These are phyloP conservation scores for Mesotaenium endlicherianum DNA, from an alignment of 139 green algal species.

Conservation along the genomic window DNA sequence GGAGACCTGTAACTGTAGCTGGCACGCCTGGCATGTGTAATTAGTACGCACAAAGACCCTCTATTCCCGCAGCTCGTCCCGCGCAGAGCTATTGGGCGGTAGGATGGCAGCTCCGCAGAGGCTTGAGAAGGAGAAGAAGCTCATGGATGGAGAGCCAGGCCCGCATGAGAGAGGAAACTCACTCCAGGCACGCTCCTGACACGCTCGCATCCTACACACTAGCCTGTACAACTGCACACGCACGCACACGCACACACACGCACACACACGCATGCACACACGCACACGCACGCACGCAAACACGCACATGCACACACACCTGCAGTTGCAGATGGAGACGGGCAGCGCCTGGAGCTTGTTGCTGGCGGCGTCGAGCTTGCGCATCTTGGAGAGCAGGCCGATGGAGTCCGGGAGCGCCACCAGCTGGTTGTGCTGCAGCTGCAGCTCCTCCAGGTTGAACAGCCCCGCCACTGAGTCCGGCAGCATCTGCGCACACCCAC, in stretches of 20 bases:
- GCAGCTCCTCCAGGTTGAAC: background rate
- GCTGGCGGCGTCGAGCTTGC: background rate
- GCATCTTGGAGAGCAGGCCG: conserved; percentile 8
- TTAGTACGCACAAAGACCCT: too few relatives aligned
- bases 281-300: background rate
- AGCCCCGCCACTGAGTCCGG: conserved; percentile 29
- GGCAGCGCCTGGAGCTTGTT: conserved; percentile 21
- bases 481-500: conserved; percentile 15
- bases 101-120: too few relatives aligned
- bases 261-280: too few relatives aligned
- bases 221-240: too few relatives aligned
- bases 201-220: too few relatives aligned
- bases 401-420: conserved; percentile 17
- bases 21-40: too few relatives aligned
- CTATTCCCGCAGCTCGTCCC: too few relatives aligned
- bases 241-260: too few relatives aligned
- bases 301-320: background rate
- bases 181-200: too few relatives aligned
- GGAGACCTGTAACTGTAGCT: too few relatives aligned
- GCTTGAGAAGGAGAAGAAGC: background rate
- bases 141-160: background rate
- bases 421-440: conserved; percentile 17
- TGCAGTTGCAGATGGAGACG: conserved; percentile 15
- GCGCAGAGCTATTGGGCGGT: too few relatives aligned
- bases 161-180: too few relatives aligned